Percentiles rank a stretch among this genome's conserved stretches.
Conservation (phyloP, 2,329 filamentous ascomycete genomes). For the Aulographum hederae region DNA sequence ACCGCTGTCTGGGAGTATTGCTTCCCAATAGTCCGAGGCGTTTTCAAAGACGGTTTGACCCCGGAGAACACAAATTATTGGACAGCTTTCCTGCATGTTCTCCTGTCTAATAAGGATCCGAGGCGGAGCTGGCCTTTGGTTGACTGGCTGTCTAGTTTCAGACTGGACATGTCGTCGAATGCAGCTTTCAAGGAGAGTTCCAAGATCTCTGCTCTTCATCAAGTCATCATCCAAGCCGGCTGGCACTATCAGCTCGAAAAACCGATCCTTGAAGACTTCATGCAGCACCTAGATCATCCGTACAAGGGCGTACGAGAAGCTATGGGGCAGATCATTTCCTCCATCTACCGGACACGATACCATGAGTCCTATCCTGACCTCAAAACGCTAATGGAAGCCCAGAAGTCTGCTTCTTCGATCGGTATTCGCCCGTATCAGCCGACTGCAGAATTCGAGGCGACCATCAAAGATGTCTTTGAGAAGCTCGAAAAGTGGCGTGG, state of each 20-base stretch:
- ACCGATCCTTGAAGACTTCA: slow-evolving; percentile 76
- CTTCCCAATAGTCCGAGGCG: slow-evolving; percentile 67
- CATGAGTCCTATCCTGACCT: slow-evolving; percentile 86
- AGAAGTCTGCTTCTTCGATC: slow-evolving; percentile 64
- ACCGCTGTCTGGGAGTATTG: slow-evolving; percentile 74
- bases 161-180: slow-evolving; percentile 84
- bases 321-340: slow-evolving; percentile 75
- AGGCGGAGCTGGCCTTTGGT: slow-evolving; percentile 73
- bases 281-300: slow-evolving; percentile 83
- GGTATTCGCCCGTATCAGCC: slow-evolving; percentile 73
- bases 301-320: slow-evolving; percentile 95
- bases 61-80: slow-evolving; percentile 92
- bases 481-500: slow-evolving; percentile 76
- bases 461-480: slow-evolving; percentile 56
- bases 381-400: slow-evolving; percentile 51
- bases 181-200: slow-evolving; percentile 98
- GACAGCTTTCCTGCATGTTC: slow-evolving; percentile 81
- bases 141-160: slow-evolving; percentile 65
- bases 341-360: slow-evolving; percentile 79
- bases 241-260: slow-evolving; percentile 93
- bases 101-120: slow-evolving; percentile 78
- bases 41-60: slow-evolving; percentile 82
- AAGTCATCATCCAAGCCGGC: slow-evolving; percentile 69
- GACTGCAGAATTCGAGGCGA: slow-evolving; percentile 51
- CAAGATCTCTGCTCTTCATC: slow-evolving; percentile 80